Conservation (phyloP, 2,329 filamentous ascomycete genomes). For the Penicillium hesseltinei region DNA sequence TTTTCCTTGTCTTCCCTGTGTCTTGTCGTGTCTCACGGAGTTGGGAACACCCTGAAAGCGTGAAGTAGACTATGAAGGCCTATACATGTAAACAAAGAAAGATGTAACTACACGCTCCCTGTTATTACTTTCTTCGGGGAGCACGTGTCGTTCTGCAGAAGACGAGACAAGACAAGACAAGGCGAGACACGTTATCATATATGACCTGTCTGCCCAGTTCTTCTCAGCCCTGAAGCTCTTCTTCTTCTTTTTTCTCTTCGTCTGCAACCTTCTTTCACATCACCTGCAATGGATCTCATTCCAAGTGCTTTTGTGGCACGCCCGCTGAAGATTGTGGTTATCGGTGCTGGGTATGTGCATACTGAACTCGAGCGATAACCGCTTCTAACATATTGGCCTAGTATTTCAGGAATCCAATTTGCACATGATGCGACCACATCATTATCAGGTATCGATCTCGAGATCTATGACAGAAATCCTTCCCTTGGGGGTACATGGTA, state of each 20-base stretch:
- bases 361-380: neutral
- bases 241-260: neutral
- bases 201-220: neutral
- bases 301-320: slow-evolving; percentile 8
- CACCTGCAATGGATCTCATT: slow-evolving; percentile 1
- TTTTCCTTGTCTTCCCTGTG: neutral
- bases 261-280: neutral
- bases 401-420: slow-evolving; percentile 12
- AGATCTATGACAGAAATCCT: slow-evolving; percentile 24
- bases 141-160: neutral
- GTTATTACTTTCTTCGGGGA: neutral
- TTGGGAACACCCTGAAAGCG: neutral
- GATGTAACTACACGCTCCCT: neutral
- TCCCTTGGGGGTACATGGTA: slow-evolving; percentile 33
- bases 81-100: neutral
- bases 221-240: neutral
- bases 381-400: neutral
- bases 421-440: slow-evolving; percentile 5
- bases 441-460: slow-evolving; percentile 1
- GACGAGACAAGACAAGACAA: neutral
- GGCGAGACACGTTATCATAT: neutral
- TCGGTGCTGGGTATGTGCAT: slow-evolving; percentile 9
- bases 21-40: neutral
- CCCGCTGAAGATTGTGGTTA: slow-evolving; percentile 7
- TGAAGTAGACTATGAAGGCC: neutral